A percentile compares a stretch with the other conserved stretches of the same genome.
Conservation (phyloP, 1,284 basidiomycete species). For the Austropuccinia psidii region DNA sequence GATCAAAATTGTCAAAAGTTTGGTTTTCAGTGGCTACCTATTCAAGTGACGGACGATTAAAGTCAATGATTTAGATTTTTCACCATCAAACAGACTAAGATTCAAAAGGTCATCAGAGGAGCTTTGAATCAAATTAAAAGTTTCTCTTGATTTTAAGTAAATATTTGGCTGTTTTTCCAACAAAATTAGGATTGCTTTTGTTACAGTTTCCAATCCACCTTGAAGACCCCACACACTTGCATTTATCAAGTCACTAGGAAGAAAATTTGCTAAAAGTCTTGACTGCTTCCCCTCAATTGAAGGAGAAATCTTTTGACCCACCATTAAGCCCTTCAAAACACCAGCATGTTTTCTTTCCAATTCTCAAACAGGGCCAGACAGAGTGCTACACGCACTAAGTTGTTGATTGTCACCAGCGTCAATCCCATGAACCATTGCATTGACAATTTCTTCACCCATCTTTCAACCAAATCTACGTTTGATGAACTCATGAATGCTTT, state of each 20-base stretch:
- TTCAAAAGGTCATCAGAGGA: conserved; percentile 45
- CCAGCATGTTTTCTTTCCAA: conserved; percentile 64
- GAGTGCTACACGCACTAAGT: conserved; percentile 62
- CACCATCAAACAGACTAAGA: conserved; percentile 38
- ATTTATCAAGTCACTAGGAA: background rate
- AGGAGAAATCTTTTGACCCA: conserved; percentile 40
- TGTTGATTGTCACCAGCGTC: conserved; percentile 74
- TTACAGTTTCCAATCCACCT: conserved; percentile 67
- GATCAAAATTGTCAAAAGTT: background rate
- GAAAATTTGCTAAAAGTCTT: background rate
- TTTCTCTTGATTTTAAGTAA: conserved; percentile 53
- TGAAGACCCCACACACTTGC: conserved; percentile 70
- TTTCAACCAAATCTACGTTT: conserved; percentile 62
- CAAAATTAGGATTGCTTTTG: conserved; percentile 54
- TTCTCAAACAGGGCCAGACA: conserved; percentile 67
- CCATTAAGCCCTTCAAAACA: conserved; percentile 60
- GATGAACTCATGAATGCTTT: conserved; percentile 73
- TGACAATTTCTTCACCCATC: conserved; percentile 69
- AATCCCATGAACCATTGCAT: conserved; percentile 82
- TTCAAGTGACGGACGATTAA: background rate
- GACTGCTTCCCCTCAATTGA: conserved; percentile 30
- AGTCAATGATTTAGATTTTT: conserved; percentile 16
- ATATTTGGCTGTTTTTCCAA: conserved; percentile 57
- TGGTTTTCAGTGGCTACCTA: background rate
- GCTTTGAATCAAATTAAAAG: conserved; percentile 49